phyloP scores from a whole-genome alignment of 2,329 filamentous ascomycete genomes.

The Chrysoporthe cubensis region DNA sequence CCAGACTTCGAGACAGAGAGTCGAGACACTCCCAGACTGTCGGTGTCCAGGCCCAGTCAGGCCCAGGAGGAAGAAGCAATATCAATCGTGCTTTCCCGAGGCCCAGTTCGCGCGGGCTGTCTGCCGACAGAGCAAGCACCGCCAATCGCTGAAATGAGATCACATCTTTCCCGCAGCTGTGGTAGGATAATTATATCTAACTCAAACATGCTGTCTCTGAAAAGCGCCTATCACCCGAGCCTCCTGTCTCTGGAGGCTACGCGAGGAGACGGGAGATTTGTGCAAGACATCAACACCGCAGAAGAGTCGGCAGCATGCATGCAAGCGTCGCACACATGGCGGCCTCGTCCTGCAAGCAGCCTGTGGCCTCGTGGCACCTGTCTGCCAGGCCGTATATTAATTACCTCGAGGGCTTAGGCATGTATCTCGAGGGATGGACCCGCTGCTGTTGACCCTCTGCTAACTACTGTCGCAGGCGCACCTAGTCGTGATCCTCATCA shows the following conservation, averaged over 20 bases:
- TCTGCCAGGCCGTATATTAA: background rate
- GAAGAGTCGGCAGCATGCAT: slow-evolving; percentile 9
- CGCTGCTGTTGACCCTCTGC: too few species aligned
- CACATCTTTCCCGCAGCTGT: background rate
- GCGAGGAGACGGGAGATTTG: slow-evolving; percentile 25
- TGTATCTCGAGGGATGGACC: background rate
- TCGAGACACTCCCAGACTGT: too few species aligned
- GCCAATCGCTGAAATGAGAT: background rate
- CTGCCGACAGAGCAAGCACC: background rate
- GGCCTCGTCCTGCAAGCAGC: slow-evolving; percentile 20
- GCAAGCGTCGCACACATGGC: slow-evolving; percentile 3
- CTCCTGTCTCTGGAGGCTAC: background rate
- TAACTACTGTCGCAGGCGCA: too few species aligned
- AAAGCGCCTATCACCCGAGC: slow-evolving; percentile 1
- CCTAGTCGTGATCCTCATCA: too few species aligned
- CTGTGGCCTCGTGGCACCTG: slow-evolving; percentile 15
- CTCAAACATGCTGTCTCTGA: slow-evolving; percentile 13
- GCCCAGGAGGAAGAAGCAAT: too few species aligned
- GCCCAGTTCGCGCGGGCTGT: background rate
- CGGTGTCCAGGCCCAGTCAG: too few species aligned
- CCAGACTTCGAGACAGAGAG: too few species aligned
- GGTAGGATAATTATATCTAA: background rate
- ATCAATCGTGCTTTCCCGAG: slow-evolving; percentile 5
- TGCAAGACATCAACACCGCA: slow-evolving; percentile 23
- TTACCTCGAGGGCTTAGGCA: background rate